Evolutionary conservation across 192 early-diverging fungal species (phyloP).

Genomic region (Powellomyces hirtus): DNA sequence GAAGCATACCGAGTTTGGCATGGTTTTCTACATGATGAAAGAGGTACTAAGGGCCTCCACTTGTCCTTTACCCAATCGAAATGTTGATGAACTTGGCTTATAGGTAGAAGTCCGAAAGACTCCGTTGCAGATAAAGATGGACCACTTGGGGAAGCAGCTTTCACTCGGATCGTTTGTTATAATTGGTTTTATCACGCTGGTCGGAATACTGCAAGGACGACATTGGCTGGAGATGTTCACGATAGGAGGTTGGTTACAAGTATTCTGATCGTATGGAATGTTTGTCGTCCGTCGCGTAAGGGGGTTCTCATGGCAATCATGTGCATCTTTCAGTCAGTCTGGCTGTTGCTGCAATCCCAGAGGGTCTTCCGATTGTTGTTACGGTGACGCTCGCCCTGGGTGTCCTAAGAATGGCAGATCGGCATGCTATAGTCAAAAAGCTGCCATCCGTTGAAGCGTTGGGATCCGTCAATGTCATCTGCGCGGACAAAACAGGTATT

Average conservation of each 20-base stretch:
- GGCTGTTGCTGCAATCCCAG: conserved; percentile 97
- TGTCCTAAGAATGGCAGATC: conserved; percentile 87
- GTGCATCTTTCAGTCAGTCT: conserved; percentile 60
- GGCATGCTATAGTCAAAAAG: conserved; percentile 92
- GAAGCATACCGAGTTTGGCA: conserved; percentile 90
- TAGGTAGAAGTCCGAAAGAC: conserved; percentile 84
- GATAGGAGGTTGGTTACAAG: conserved; percentile 65
- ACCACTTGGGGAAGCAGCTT: conserved; percentile 84
- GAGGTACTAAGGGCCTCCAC: conserved; percentile 68
- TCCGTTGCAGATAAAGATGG: conserved; percentile 92
- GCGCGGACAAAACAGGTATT: conserved; percentile 91
- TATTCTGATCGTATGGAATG: not conserved
- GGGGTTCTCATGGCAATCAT: not conserved
- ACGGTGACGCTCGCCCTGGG: conserved; percentile 93
- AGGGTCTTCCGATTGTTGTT: conserved; percentile 95
- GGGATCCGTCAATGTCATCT: conserved; percentile 92
- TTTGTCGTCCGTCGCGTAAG: not conserved
- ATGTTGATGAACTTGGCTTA: not conserved
- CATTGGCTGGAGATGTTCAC: conserved; percentile 94
- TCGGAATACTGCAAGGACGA: conserved; percentile 87
- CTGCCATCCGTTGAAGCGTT: conserved; percentile 92
- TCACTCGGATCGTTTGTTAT: conserved; percentile 82
- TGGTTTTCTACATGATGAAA: conserved; percentile 90
- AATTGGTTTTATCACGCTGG: conserved; percentile 79
- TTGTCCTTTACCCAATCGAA: not conserved